Conservation (phyloP, 306 rosid species). For the Quercus ilex region DNA sequence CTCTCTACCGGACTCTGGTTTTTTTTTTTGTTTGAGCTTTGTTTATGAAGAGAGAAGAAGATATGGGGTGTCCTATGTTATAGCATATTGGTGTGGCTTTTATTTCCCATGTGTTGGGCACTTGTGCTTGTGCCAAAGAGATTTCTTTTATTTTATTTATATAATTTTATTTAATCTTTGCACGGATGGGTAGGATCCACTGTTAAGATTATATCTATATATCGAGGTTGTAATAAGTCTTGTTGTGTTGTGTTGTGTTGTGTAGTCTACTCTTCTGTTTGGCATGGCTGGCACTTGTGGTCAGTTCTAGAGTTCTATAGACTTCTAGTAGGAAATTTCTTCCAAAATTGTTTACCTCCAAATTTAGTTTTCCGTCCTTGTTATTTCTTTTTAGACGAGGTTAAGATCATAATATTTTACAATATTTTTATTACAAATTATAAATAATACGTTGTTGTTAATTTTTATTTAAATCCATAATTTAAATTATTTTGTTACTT, state of each 20-base stretch:
- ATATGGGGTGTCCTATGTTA: conserved; percentile 8
- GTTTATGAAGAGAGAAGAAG: conserved; percentile 1
- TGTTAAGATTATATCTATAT: conserved; percentile 29
- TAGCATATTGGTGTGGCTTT: conserved; percentile 7
- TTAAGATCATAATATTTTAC: too few relatives aligned
- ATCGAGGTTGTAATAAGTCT: conserved; percentile 16
- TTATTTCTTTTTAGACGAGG: too few relatives aligned
- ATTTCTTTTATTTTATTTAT: neutral
- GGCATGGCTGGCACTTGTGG: conserved; percentile 9
- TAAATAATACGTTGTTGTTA: too few relatives aligned
- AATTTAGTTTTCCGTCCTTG: too few relatives aligned
- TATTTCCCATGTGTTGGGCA: neutral
- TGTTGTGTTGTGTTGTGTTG: too few relatives aligned
- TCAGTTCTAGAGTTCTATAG: neutral
- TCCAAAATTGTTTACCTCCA: too few relatives aligned
- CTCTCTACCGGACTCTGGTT: neutral
- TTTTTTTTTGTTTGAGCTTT: too few relatives aligned
- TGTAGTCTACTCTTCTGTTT: conserved; percentile 19
- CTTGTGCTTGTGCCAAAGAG: neutral
- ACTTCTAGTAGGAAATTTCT: too few relatives aligned
- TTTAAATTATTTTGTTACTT: too few relatives aligned
- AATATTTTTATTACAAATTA: too few relatives aligned
- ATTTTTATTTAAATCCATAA: accelerated
- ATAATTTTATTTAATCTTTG: conserved; percentile 30
- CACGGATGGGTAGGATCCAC: conserved; percentile 59